phyloP scores from a whole-genome alignment of 306 rosid genomes.

The Rosa rugosa region DNA sequence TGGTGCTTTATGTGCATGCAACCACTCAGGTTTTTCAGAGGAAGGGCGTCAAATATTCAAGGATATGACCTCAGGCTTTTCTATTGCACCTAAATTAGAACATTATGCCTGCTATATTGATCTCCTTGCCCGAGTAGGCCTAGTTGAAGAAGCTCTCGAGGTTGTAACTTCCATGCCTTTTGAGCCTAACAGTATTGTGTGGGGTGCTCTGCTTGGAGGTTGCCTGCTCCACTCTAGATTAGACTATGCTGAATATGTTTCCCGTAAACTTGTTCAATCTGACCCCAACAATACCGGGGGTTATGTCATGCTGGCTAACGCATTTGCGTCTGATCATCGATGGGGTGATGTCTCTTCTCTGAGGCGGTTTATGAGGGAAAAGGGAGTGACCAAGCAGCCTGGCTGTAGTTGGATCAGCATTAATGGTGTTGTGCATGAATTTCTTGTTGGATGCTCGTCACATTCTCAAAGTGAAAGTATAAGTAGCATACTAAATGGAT shows the following conservation, averaged over 20 bases:
- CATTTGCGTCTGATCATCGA: conserved; percentile 47
- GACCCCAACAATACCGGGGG: conserved; percentile 54
- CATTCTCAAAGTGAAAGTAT: conserved; percentile 46
- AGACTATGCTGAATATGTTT: conserved; percentile 52
- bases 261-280: conserved; percentile 48
- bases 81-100: conserved; percentile 42
- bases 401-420: conserved; percentile 65
- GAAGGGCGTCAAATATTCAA: conserved; percentile 49
- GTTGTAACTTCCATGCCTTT: conserved; percentile 52
- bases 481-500: conserved; percentile 34
- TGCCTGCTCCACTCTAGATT: conserved; percentile 60
- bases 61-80: conserved; percentile 26
- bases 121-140: conserved; percentile 58
- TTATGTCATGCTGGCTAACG: conserved; percentile 63
- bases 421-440: conserved; percentile 59
- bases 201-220: conserved; percentile 64
- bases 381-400: conserved; percentile 54
- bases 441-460: conserved; percentile 41
- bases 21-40: conserved; percentile 55
- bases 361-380: conserved; percentile 56
- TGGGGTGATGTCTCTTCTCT: conserved; percentile 50
- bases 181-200: conserved; percentile 57
- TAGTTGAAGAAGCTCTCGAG: conserved; percentile 53
- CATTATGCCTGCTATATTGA: conserved; percentile 67
- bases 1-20: conserved; percentile 57